Conservation (phyloP, 2,329 filamentous ascomycete genomes). For the Fusarium floridanum region DNA sequence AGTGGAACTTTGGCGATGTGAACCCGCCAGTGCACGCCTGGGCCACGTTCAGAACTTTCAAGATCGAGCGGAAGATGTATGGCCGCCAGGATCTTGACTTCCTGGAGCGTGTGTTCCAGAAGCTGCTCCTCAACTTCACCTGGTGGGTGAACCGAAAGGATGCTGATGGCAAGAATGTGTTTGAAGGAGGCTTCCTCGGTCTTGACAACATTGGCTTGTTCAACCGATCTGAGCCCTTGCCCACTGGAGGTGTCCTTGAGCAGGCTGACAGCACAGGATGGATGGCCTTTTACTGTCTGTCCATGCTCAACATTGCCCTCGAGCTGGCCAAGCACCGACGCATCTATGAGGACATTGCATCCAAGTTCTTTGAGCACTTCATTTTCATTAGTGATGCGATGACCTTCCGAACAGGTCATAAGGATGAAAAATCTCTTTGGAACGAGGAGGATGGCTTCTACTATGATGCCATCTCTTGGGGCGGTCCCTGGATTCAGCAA, state of each 20-base stretch:
- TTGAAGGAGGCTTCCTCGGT: slow-evolving; percentile 95
- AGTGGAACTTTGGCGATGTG: slow-evolving; percentile 98
- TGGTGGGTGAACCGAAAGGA: slow-evolving; percentile 99
- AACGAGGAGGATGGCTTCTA: slow-evolving; percentile 98
- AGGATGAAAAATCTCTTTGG: slow-evolving; percentile 87
- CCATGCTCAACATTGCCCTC: slow-evolving; percentile 96
- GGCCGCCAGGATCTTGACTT: slow-evolving; percentile 95
- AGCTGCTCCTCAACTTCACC: slow-evolving; percentile 94
- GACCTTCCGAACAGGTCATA: slow-evolving; percentile 81
- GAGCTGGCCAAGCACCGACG: slow-evolving; percentile 95
- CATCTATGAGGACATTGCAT: slow-evolving; percentile 96
- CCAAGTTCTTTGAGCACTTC: slow-evolving; percentile 99
- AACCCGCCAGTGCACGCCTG: slow-evolving; percentile 97
- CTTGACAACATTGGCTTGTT: slow-evolving; percentile 98
- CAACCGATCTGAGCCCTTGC: slow-evolving; percentile 94
- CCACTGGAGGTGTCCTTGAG: slow-evolving; percentile 92
- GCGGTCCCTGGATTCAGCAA: slow-evolving; percentile 92
- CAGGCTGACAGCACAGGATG: slow-evolving; percentile 98
- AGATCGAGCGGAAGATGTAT: slow-evolving; percentile 98
- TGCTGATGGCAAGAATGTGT: slow-evolving; percentile 93
- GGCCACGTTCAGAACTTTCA: slow-evolving; percentile 96
- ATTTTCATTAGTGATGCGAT: slow-evolving; percentile 98
- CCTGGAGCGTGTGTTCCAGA: slow-evolving; percentile 95
- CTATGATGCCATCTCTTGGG: slow-evolving; percentile 98
- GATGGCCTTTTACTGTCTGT: slow-evolving; percentile 98